Conservation (phyloP, 2,329 filamentous ascomycete genomes). For the Aspergillus calidoustus region DNA sequence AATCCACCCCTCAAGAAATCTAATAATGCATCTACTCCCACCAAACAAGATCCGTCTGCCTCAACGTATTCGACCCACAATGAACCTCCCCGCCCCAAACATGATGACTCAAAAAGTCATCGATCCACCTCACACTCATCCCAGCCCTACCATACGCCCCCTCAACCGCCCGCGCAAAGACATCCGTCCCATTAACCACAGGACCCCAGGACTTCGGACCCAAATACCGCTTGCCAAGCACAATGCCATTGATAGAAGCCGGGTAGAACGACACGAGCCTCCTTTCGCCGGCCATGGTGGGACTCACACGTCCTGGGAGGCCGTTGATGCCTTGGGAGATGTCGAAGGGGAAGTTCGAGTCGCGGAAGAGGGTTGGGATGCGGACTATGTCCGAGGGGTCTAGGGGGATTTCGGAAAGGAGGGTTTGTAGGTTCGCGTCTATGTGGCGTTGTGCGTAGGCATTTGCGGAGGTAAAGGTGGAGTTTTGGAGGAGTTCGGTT, state of each 20-base stretch:
- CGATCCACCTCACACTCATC: slow-evolving; percentile 23
- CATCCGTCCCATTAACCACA: slow-evolving; percentile 24
- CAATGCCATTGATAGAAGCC: slow-evolving; percentile 16
- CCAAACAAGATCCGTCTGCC: slow-evolving; percentile 13
- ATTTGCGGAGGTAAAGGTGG: not conserved
- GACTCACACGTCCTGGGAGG: not conserved
- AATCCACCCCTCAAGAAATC: not conserved
- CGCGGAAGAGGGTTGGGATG: not conserved
- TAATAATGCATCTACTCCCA: slow-evolving; percentile 1
- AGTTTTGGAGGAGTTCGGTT: not conserved
- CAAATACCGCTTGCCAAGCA: slow-evolving; percentile 24
- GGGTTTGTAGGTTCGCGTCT: slow-evolving; percentile 1
- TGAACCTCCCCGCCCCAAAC: slow-evolving; percentile 27
- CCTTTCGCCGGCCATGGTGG: not conserved
- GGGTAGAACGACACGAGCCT: slow-evolving; percentile 1
- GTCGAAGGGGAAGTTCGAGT: not conserved
- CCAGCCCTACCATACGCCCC: slow-evolving; percentile 20
- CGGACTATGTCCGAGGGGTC: not conserved
- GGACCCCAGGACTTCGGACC: slow-evolving; percentile 26
- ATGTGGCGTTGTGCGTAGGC: not conserved
- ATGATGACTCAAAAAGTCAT: slow-evolving; percentile 30
- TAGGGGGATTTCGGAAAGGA: not conserved
- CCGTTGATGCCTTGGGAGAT: not conserved
- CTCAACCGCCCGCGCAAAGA: slow-evolving; percentile 20
- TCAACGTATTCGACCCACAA: slow-evolving; percentile 28